Evolutionary conservation across 345 rosid genomes (phyloP), one percentile per base, ranked within the genome.

Genomic region (Moricandia moricandioides): DNA sequence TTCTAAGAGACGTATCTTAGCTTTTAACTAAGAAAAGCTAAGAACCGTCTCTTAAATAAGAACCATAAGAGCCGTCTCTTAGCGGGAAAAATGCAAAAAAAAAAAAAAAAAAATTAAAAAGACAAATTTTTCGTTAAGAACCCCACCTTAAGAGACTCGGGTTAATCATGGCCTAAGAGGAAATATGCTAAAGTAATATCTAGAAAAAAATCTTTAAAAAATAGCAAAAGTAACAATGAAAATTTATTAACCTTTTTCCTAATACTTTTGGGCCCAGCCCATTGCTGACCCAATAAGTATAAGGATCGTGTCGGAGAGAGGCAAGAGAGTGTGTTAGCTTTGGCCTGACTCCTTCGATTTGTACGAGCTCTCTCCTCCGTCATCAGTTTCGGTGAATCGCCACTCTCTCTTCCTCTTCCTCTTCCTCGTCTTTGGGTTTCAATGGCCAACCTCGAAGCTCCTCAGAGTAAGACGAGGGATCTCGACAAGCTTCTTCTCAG

Each of bases 401-500:
- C 61, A 27, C 49, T 8, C 61, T 62, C 57, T 18, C 29, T 16
- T 51, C 55, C 55, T 17, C 73, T 33, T 3, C 26, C 43, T 60
- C 73, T 37, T 16, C 27, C 14, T 21, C 54, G 8, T n/a, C 55
- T 37, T 33, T 54, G 3, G 54, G 39, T 39, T 39, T 47, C 43
- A 72, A 94, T 94, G 97, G 86, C 86, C 31, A 88, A 77, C 74
- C 31, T 84, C 35, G 67, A 78, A 27, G 79, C 34, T 67, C 83
- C 76, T 30, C 85, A 72, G 40, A 88, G 96, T 76, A 84, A 88
- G 77, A 80, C 97, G 43, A 87, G 97, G 71, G 97, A 92, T 91
- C 89, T 95, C 9, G 97, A 95, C 81, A 95, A 95, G 84, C 88
- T 95, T 47, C 91, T 95, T 33, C 97, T 95, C 78, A 77, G 97